Conservation (phyloP, 192 early-diverging fungal species). For the Tieghemiomyces parasiticus region DNA sequence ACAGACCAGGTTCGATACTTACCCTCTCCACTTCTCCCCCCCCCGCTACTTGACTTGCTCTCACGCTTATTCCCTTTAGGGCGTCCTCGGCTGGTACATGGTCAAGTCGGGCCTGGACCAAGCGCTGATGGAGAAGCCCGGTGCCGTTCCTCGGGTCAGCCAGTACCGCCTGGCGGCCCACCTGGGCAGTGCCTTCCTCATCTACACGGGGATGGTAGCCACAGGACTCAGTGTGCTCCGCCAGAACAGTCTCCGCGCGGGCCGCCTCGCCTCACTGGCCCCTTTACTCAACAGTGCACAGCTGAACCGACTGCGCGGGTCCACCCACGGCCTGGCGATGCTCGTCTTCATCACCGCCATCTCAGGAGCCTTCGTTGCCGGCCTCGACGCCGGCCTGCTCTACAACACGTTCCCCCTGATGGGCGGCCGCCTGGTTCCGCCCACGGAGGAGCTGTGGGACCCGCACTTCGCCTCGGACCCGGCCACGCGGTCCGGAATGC, state of each 20-base stretch:
- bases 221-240: constrained; percentile 68
- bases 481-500: constrained; percentile 32
- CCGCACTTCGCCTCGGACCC: constrained; percentile 19
- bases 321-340: constrained; percentile 40
- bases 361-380: constrained; percentile 90
- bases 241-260: constrained; percentile 40
- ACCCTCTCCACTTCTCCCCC: no score
- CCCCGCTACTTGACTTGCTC: no score
- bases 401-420: constrained; percentile 97
- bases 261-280: constrained; percentile 21
- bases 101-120: constrained; percentile 81
- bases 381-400: constrained; percentile 88
- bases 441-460: constrained; percentile 42
- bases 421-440: constrained; percentile 74
- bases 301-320: constrained; percentile 42
- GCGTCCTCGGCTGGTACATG: constrained; percentile 97
- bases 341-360: constrained; percentile 77
- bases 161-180: constrained; percentile 91
- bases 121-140: constrained; percentile 57
- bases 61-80: no score
- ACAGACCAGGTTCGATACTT: no score
- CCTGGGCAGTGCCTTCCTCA: constrained; percentile 70
- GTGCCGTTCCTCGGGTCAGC: constrained; percentile 78
- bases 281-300: constrained; percentile 34
- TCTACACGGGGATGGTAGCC: constrained; percentile 67